Base-by-base conservation (phyloP, 148 eudicot genomes). In the Fagopyrum esculentum region DNA sequence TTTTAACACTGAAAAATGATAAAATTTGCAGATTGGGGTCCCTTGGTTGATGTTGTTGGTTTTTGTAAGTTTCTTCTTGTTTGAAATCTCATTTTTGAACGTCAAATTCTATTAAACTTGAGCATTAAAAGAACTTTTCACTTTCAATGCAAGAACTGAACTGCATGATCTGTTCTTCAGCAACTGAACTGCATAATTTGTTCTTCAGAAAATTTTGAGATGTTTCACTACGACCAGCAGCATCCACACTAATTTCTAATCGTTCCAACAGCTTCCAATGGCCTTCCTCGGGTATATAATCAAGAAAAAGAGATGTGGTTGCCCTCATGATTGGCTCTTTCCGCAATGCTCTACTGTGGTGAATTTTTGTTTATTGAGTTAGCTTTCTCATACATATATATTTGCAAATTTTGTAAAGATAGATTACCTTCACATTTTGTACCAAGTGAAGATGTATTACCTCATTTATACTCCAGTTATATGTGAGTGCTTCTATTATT, bases 271-370 rank as follows among this genome's bases (percentile, higher is more conserved):
- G 82, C 86, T 87, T 87, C 94, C 88, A 92, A 46, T 84, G 85
- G 60, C 86, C 92, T 78, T 89, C 89, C 80, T 88, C 97, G 64
- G 94, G 94, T 74, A 84, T 78, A 78, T 90, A 85, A 84, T 89
- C 85, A 78, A 92, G 87, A 81, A 82, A 87, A 30, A 87, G 76
- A 77, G 88, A 74, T 61, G 85, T 54, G 9, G 85, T 81, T 66
- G 83, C 76, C 98, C 98, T 47, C 98, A 93, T 77, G 98, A 93
- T 84, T 93, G 98, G 98, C 85, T 93, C 64, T 93, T 93, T 77
- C 89, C 90, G 69, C 93, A 85, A 73, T 93, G 98, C 80, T 80
- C 90, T 44, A 90, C 91, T 55, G 98, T 93, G 85, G 98, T 93
- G 78, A 87, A 87, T 81, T 70, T 52, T 57, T 1, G 8, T 56